A percentile compares a stretch with the other conserved stretches of the same genome.
Conservation (phyloP, 2,329 filamentous ascomycete genomes). For the Cladosporium colombiae region DNA sequence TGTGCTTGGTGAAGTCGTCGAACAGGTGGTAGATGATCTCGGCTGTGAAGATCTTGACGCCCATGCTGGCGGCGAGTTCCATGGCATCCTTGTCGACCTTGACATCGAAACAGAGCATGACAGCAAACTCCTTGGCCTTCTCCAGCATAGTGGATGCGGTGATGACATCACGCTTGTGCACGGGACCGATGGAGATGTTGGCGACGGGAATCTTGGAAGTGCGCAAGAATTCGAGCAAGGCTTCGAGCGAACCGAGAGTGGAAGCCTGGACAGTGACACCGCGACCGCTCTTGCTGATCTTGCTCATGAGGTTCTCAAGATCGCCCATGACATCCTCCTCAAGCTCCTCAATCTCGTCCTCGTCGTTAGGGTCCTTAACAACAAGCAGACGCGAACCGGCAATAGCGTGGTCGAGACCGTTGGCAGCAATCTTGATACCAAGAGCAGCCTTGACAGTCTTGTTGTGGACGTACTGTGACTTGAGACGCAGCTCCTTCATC, state of each 20-base stretch:
- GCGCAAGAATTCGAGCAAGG: constrained; percentile 92
- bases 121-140: constrained; percentile 91
- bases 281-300: constrained; percentile 86
- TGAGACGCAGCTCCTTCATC: constrained; percentile 90
- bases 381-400: constrained; percentile 93
- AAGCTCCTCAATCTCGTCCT: constrained; percentile 72
- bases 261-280: constrained; percentile 98
- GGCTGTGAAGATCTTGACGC: constrained; percentile 96
- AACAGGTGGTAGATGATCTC: constrained; percentile 99
- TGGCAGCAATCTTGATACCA: constrained; percentile 97
- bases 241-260: constrained; percentile 94
- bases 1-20: constrained; percentile 93
- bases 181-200: constrained; percentile 95
- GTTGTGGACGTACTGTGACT: constrained; percentile 96
- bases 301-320: constrained; percentile 84
- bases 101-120: constrained; percentile 99
- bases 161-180: constrained; percentile 98
- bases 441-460: constrained; percentile 98
- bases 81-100: constrained; percentile 97
- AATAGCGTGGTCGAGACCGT: constrained; percentile 92
- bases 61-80: constrained; percentile 86
- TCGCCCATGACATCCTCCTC: constrained; percentile 96
- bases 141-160: constrained; percentile 92
- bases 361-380: constrained; percentile 91
- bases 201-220: constrained; percentile 95